phyloP scores from a whole-genome alignment of 1,139 yeast species.

The Yamadazyma membranifaciens region DNA sequence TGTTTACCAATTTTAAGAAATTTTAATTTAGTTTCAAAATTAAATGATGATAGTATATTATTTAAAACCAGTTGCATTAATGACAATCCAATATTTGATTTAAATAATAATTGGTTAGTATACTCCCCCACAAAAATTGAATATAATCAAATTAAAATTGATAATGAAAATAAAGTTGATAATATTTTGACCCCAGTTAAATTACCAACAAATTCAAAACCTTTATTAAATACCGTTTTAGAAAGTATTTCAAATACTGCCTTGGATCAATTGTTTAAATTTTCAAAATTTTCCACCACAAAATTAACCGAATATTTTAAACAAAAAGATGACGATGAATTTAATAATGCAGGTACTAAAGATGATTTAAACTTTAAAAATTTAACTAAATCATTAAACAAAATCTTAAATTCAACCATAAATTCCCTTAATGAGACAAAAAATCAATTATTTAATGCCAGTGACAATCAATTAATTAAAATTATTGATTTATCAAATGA shows the following conservation, averaged over 20 bases:
- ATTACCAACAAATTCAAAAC: slow-evolving; percentile 46
- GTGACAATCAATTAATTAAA: slow-evolving; percentile 36
- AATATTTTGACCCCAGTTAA: slow-evolving; percentile 41
- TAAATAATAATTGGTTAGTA: slow-evolving; percentile 51
- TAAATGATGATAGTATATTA: slow-evolving; percentile 22
- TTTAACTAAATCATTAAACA: slow-evolving; percentile 32
- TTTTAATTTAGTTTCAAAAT: slow-evolving; percentile 12
- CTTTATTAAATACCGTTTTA: slow-evolving; percentile 45
- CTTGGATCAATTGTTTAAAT: slow-evolving; percentile 49
- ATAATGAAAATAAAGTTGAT: slow-evolving; percentile 11
- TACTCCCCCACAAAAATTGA: slow-evolving; percentile 45
- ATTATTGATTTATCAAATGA: slow-evolving; percentile 48
- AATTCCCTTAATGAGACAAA: slow-evolving; percentile 30
- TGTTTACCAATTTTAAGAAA: slow-evolving; percentile 24
- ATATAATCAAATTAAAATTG: slow-evolving; percentile 28
- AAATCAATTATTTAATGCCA: slow-evolving; percentile 15
- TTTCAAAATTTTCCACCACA: slow-evolving; percentile 49
- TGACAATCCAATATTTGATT: slow-evolving; percentile 47
- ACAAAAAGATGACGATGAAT: slow-evolving; percentile 14
- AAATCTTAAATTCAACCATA: slow-evolving; percentile 36
- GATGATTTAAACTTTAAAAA: slow-evolving; percentile 27
- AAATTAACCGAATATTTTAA: slow-evolving; percentile 39
- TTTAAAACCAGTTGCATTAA: slow-evolving; percentile 33
- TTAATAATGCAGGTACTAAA: slow-evolving; percentile 10
- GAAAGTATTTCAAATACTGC: slow-evolving; percentile 52